phyloP scores from a whole-genome alignment of 371 early-diverging fungal genomes.

The Apophysomyces sp. region DNA sequence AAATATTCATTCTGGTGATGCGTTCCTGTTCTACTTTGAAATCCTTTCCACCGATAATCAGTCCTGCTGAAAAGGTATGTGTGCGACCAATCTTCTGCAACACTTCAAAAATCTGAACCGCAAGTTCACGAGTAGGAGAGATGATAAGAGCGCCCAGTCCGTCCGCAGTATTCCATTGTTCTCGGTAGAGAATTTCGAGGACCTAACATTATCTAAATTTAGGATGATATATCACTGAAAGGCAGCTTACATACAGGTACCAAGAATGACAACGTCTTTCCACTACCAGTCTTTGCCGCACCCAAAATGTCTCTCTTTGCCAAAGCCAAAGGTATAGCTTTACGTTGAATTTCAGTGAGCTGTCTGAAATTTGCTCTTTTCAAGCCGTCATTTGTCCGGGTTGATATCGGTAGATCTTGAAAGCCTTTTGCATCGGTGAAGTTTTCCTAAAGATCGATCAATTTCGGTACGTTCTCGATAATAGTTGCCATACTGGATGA shows the following conservation, averaged over 20 bases:
- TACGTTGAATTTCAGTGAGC: slow-evolving; percentile 97
- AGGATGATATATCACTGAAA: too few species aligned
- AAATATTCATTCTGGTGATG: slow-evolving; percentile 88
- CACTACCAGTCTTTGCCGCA: slow-evolving; percentile 99
- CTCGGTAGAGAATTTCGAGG: slow-evolving; percentile 80
- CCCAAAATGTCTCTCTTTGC: slow-evolving; percentile 92
- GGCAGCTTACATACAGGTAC: slow-evolving; percentile 81
- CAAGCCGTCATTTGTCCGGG: slow-evolving; percentile 67
- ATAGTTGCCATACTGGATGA: slow-evolving; percentile 28
- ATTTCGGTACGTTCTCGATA: background rate
- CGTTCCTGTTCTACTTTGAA: slow-evolving; percentile 89
- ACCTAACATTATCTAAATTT: too few species aligned
- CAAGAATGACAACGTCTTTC: slow-evolving; percentile 98
- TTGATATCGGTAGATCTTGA: slow-evolving; percentile 69
- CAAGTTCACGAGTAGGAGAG: slow-evolving; percentile 98
- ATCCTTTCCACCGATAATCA: slow-evolving; percentile 97
- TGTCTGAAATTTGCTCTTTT: slow-evolving; percentile 78
- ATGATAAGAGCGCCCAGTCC: slow-evolving; percentile 94
- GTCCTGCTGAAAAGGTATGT: slow-evolving; percentile 92
- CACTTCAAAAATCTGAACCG: slow-evolving; percentile 96
- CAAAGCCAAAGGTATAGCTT: slow-evolving; percentile 88
- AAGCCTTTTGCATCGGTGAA: slow-evolving; percentile 40
- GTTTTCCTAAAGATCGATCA: slow-evolving; percentile 28
- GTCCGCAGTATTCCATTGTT: slow-evolving; percentile 83
- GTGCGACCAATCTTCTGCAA: slow-evolving; percentile 82